Evolutionary conservation across 306 rosid genomes (phyloP), one percentile per base, ranked within the genome.

Genomic region (Lupinus albus): DNA sequence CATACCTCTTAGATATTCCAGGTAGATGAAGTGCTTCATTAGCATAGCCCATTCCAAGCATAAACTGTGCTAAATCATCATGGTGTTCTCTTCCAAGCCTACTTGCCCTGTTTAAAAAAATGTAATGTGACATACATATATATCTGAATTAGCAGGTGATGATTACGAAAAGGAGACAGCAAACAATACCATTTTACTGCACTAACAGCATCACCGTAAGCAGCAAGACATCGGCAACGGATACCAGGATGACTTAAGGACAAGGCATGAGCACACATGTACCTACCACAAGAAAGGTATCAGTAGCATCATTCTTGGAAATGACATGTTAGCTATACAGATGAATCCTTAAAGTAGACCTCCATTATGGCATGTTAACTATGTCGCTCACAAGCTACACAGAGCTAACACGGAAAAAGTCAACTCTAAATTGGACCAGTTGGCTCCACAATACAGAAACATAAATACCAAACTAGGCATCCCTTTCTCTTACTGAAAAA

Each of bases 41-140:
- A 49, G 97, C 99, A 86, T 86, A 94, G 76, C 99, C 99, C 97
- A 94, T 94, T 48, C 99, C 99, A 21, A 94, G 84, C 96, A 94
- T 82, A 81, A 94, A 94, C 52, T 94, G 97, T 11, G 99, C 99
- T 71, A 94, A 82, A 79, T 94, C 99, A 67, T 94, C 99, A 57
- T 94, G 97, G 78, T 94, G 99, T 80, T 94, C 99, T 84, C 97
- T 88, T 25, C 93, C 97, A 57, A 94, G 96, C 80, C 96, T 86
- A 84, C 89, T 94, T 76, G 97, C 99, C 99, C 99, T 94, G 92
- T 77, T 79, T 67, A 62, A 52, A 64, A 57, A 76, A 54, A 69
- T 56, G 77, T 54, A 56, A 59, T 65, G 66, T 62, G 58, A 71
- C 65, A 30, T 68, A 53, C 61, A 61, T 16, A 73, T 63, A 36